Conservation (phyloP, 768 basidiomycete genomes). For the Dacryopinax spathularia region DNA sequence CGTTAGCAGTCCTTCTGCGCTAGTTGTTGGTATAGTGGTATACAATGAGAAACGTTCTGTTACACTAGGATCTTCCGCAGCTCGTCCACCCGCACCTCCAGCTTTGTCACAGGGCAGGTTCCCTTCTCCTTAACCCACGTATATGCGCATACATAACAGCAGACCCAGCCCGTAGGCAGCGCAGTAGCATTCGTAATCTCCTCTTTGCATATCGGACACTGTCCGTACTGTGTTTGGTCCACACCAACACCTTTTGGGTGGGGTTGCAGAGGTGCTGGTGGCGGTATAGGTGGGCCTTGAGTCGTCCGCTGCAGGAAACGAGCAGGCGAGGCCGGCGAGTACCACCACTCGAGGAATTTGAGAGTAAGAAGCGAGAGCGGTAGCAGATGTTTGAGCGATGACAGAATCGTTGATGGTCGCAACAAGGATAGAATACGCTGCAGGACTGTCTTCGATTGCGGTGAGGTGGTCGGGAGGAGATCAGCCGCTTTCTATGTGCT, state of each 20-base stretch:
- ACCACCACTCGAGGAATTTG: conserved; percentile 99
- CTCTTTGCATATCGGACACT: conserved; percentile 66
- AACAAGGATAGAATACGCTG: not conserved
- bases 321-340: conserved; percentile 81
- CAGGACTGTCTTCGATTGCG: not conserved
- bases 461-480: not conserved
- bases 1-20: too few relatives aligned
- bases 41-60: conserved; percentile 8
- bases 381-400: conserved; percentile 56
- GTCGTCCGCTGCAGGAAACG: conserved; percentile 47
- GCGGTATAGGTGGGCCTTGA: conserved; percentile 57
- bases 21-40: too few relatives aligned
- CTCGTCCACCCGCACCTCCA: conserved; percentile 63
- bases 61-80: conserved; percentile 74
- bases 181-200: conserved; percentile 74
- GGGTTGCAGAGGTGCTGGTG: conserved; percentile 59
- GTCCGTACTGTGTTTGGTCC: conserved; percentile 53
- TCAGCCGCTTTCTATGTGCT: conserved; percentile 3
- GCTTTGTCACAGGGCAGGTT: conserved; percentile 75
- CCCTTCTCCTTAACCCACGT: conserved; percentile 64
- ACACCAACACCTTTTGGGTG: conserved; percentile 60
- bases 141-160: conserved; percentile 84
- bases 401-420: not conserved
- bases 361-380: conserved; percentile 88
- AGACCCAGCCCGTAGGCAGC: conserved; percentile 84